Conservation (phyloP, 495 filamentous ascomycete genomes). For the Achaetomiella virescens region DNA sequence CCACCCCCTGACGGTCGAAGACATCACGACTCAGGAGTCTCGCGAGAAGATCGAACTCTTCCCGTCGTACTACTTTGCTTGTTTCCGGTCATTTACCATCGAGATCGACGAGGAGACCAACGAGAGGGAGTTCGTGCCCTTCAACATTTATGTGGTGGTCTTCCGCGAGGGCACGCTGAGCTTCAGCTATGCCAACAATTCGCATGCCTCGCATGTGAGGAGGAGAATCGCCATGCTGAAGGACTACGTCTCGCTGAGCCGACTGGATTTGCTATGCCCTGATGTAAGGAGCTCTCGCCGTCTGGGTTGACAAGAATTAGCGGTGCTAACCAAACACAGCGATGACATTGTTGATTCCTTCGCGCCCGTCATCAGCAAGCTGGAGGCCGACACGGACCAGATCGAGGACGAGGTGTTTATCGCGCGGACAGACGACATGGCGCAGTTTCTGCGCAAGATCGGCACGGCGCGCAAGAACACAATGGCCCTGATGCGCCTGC, state of each 20-base stretch:
- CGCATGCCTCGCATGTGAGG: constrained; percentile 79
- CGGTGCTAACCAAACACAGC: constrained; percentile 38
- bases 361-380: constrained; percentile 75
- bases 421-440: constrained; percentile 81
- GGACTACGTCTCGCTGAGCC: constrained; percentile 82
- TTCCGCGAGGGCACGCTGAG: constrained; percentile 93
- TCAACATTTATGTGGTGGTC: constrained; percentile 94
- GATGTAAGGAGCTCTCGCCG: constrained; percentile 55
- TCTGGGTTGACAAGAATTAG: neutral
- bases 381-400: constrained; percentile 81
- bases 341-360: constrained; percentile 98
- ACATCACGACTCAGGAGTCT: constrained; percentile 88
- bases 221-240: constrained; percentile 87
- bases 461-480: constrained; percentile 89
- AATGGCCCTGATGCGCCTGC: constrained; percentile 83
- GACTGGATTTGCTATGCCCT: constrained; percentile 99
- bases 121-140: constrained; percentile 75
- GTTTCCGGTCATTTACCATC: constrained; percentile 82
- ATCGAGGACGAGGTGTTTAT: constrained; percentile 95
- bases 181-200: constrained; percentile 80
- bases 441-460: constrained; percentile 76
- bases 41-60: constrained; percentile 98
- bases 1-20: constrained; percentile 88
- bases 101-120: constrained; percentile 62
- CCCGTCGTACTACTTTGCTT: constrained; percentile 94